These are phyloP conservation scores for Russula emetica DNA, from an alignment of 768 basidiomycete genomes.

Conservation along the genomic window DNA sequence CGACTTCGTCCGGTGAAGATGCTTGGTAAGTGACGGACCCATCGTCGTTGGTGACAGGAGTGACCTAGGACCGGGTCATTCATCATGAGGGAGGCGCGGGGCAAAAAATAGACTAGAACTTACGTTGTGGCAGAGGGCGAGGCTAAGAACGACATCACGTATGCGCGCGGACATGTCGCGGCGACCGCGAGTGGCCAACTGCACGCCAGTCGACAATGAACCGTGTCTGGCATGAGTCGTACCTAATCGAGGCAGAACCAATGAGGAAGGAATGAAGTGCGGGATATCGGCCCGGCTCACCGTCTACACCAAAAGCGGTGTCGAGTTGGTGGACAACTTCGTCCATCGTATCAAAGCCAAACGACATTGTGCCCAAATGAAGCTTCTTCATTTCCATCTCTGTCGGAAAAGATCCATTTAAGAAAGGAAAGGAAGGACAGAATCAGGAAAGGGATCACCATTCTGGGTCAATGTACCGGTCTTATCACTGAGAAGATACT, in stretches of 20 bases:
- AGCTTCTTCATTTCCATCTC: slow-evolving; percentile 99
- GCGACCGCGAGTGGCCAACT: slow-evolving; percentile 80
- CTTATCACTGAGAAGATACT: slow-evolving; percentile 95
- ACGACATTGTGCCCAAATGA: slow-evolving; percentile 98
- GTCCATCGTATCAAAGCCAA: slow-evolving; percentile 97
- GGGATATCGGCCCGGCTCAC: slow-evolving; percentile 38
- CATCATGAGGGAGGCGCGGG: neutral
- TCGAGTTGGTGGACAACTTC: slow-evolving; percentile 93
- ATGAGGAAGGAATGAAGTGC: neutral
- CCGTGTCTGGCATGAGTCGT: slow-evolving; percentile 45
- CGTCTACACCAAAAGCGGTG: slow-evolving; percentile 68
- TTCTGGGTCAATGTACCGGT: slow-evolving; percentile 98
- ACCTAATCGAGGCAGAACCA: neutral
- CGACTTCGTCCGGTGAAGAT: slow-evolving; percentile 97
- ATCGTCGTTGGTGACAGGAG: slow-evolving; percentile 92
- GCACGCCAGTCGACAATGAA: slow-evolving; percentile 69
- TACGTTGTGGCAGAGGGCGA: slow-evolving; percentile 96
- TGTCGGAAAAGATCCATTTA: slow-evolving; percentile 33
- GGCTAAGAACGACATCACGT: slow-evolving; percentile 85
- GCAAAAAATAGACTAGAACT: slow-evolving; percentile 29
- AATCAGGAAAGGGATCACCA: slow-evolving; percentile 46
- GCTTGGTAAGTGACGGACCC: slow-evolving; percentile 96
- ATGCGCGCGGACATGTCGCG: slow-evolving; percentile 94
- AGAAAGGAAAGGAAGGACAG: neutral
- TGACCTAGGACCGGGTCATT: slow-evolving; percentile 57